phyloP scores from a whole-genome alignment of 352 stramenopile genomes.

The Aphanomyces stellatus region DNA sequence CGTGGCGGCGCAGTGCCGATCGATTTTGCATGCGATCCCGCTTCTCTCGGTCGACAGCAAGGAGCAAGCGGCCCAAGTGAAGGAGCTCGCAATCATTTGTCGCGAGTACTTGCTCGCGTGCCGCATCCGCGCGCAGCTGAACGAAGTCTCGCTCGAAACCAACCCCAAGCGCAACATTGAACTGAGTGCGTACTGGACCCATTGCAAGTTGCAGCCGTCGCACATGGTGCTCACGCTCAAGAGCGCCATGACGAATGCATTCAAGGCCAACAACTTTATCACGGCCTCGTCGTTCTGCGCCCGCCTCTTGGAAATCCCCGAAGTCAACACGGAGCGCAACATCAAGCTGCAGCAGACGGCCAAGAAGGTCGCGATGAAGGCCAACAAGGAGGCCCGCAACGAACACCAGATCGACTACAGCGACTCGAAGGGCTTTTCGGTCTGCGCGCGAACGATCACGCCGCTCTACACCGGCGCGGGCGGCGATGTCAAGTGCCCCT shows the following conservation, averaged over 20 bases:
- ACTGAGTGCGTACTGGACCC: constrained; percentile 98
- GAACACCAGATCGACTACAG: constrained; percentile 97
- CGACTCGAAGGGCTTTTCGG: constrained; percentile 92
- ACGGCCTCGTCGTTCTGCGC: constrained; percentile 97
- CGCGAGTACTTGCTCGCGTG: constrained; percentile 98
- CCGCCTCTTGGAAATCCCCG: constrained; percentile 95
- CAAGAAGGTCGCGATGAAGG: constrained; percentile 97
- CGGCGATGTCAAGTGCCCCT: constrained; percentile 89
- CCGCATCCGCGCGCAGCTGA: constrained; percentile 88
- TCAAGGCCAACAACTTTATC: constrained; percentile 99
- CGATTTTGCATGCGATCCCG: constrained; percentile 93
- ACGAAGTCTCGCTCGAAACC: constrained; percentile 50
- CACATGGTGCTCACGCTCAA: constrained; percentile 98
- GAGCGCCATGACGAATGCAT: constrained; percentile 98
- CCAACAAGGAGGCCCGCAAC: constrained; percentile 98
- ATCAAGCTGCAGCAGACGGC: constrained; percentile 92
- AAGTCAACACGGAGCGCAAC: constrained; percentile 93
- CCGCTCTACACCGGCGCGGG: constrained; percentile 91
- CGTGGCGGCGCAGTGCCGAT: constrained; percentile 87
- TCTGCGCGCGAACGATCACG: constrained; percentile 92
- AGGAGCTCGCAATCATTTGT: constrained; percentile 93
- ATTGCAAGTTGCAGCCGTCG: constrained; percentile 97
- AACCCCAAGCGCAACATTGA: constrained; percentile 91
- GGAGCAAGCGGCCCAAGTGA: constrained; percentile 89
- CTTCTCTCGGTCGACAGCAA: constrained; percentile 91